Base-by-base conservation (phyloP, 2,329 filamentous ascomycete genomes). In the Alternaria triticina region DNA sequence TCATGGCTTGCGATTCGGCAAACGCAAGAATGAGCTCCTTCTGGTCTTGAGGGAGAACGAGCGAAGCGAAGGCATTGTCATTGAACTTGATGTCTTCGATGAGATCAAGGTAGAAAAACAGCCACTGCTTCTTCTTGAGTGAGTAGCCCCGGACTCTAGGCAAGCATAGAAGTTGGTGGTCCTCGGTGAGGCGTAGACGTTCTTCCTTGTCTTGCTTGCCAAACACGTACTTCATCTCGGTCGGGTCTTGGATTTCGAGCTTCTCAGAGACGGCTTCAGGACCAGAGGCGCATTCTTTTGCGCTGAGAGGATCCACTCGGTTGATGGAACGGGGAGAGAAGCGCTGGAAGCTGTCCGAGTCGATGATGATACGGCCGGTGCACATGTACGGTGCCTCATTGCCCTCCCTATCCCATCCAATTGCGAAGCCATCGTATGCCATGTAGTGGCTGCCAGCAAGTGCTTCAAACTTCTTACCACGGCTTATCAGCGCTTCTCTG, bases 121-220 rank as follows among this genome's bases (percentile, higher is more conserved):
- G 86, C 94, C 94, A 97, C 22, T 93, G 84, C 81, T 97, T 97
- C 80, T 96, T 93, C 5, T 88, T 88, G 76, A 97, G 94, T 1
- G 92, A 89, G 72, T 96, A 97, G 0, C 93, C 94, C 7, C 95
- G 86, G 1, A 97, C 91, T 0, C 96, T 88, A 0, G 93, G 90
- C 5, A 91, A 93, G 9, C 92, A 90, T 58, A 95, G 89, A 4
- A 97, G 83, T 43, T 94, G 90, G 68, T 96, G 91, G 63, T 96
- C 91, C 30, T 94, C 90, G 0, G 86, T 91, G 73, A 95, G 93
- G 83, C 85, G 13, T 81, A 85, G 7, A 83, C 82, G 49, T 28
- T 66, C 67, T 27, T 23, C 73, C 71, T 59, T 81, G 76, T 25
- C 83, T 73, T 64, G 45, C 54, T 45, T 66, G 17, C 71, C 71